Base-by-base conservation (phyloP, 345 rosid genomes). In the Eutrema yunnanense region DNA sequence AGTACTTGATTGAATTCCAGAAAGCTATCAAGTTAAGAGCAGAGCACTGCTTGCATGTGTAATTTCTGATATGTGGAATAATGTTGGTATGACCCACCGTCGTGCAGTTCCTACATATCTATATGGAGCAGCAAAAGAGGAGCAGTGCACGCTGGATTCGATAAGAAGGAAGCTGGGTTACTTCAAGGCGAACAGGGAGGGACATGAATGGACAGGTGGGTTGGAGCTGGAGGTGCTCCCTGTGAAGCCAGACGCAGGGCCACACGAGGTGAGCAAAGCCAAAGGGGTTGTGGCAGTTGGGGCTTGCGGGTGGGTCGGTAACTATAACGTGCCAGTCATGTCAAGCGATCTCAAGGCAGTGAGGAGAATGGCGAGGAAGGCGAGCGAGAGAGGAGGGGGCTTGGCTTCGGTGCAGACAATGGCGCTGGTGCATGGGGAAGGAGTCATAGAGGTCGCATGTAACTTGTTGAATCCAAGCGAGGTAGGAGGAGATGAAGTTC, bases 381-480 rank as follows among this genome's bases (percentile, higher is more conserved):
- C 78, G 1, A 89, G 97, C 49, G 90, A 82, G 74, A 84, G 96
- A 80, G 90, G 96, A 63, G 97, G 96, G 0, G 95, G 98, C n/a
- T 84, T 91, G 74, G 74, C 79, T 55, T 86, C 89, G 4, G 97
- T 94, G 47, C 97, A 94, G 82, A 90, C 96, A 56, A 91, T 94
- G 98, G 97, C 93, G 34, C 89, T 94, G 49, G 81, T 81, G 58
- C 91, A 89, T 32, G 83, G 84, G 40, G 83, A 84, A 62, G 83
- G 80, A 46, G 77, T 87, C 16, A 88, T 75, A 38, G 98, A 91
- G 80, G 96, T 94, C 16, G 98, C 97, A 0, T 91, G 96, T 79
- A 91, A 91, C 79, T 73, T 94, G 84, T 73, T 91, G 85, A 86
- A 89, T 44, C 93, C 98, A n/a, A 72, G 75, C 48, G 76, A 81